Conservation (phyloP, 2,329 filamentous ascomycete species). For the Trichoderma semiorbis region DNA sequence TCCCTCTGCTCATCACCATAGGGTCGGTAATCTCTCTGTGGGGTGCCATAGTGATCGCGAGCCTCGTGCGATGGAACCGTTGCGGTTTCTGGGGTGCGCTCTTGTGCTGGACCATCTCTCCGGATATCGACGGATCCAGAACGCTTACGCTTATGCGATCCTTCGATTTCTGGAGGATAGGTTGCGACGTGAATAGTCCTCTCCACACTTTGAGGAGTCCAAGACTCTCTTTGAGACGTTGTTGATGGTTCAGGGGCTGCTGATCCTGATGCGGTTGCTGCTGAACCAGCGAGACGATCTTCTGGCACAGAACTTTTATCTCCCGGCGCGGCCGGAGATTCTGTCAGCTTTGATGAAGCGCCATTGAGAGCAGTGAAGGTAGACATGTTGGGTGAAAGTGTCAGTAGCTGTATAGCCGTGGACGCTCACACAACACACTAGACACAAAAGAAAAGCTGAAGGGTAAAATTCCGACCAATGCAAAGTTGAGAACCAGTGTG, state of each 20-base stretch:
- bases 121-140: slow-evolving; percentile 58
- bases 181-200: slow-evolving; percentile 39
- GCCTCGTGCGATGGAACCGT: slow-evolving; percentile 34
- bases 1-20: slow-evolving; percentile 43
- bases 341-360: slow-evolving; percentile 43
- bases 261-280: slow-evolving; percentile 26
- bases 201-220: slow-evolving; percentile 41
- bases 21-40: slow-evolving; percentile 44
- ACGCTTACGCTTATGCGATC: slow-evolving; percentile 64
- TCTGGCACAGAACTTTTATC: slow-evolving; percentile 32
- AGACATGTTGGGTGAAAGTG: slow-evolving; percentile 38
- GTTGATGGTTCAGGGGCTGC: slow-evolving; percentile 26
- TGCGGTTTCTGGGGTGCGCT: slow-evolving; percentile 35
- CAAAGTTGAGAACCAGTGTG: neutral
- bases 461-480: neutral
- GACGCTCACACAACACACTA: slow-evolving; percentile 1
- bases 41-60: slow-evolving; percentile 42
- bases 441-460: neutral
- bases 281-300: slow-evolving; percentile 31
- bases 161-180: slow-evolving; percentile 46
- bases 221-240: slow-evolving; percentile 38
- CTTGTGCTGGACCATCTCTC: slow-evolving; percentile 35
- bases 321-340: slow-evolving; percentile 31
- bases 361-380: slow-evolving; percentile 53
- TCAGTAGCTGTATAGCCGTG: neutral